Percentiles rank a stretch among this genome's conserved stretches.
Conservation (phyloP, 139 green algal genomes). For the Haematococcus sp. region DNA sequence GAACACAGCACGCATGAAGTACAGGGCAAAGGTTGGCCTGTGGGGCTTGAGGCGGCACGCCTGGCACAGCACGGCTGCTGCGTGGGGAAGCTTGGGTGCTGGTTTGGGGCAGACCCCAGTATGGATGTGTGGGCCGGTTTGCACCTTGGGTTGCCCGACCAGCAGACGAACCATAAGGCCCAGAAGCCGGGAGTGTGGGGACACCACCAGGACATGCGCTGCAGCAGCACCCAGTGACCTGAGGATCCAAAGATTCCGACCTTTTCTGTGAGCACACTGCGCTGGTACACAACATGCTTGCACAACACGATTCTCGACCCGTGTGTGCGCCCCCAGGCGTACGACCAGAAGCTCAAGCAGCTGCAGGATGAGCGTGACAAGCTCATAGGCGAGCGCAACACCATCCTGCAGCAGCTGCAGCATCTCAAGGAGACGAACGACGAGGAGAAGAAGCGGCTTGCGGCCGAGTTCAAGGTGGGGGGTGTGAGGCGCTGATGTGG, state of each 20-base stretch:
- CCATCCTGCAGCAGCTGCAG: conserved; percentile 60
- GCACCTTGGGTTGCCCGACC: conserved; percentile 5
- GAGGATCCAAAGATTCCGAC: too few species aligned
- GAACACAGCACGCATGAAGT: conserved; percentile 93
- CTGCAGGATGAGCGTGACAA: conserved; percentile 52
- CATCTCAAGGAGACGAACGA: conserved; percentile 41
- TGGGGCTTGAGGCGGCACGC: too few species aligned
- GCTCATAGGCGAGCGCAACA: conserved; percentile 41
- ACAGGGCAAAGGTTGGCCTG: conserved; percentile 54
- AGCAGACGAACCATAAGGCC: too few species aligned
- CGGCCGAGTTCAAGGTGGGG: conserved; percentile 52
- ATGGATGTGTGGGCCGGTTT: conserved; percentile 2
- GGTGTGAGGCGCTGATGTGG: conserved; percentile 19
- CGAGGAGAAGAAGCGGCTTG: conserved; percentile 64
- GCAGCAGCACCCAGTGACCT: conserved; percentile 62
- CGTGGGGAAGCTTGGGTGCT: too few species aligned
- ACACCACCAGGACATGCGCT: too few species aligned
- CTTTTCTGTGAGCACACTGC: too few species aligned
- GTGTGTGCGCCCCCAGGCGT: conserved; percentile 9
- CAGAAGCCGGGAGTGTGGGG: too few species aligned
- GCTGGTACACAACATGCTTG: too few species aligned
- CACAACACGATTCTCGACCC: too few species aligned
- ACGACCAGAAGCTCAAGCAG: conserved; percentile 52
- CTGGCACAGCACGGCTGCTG: conserved; percentile 16
- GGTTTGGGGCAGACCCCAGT: neutral